These are phyloP conservation scores for Neurospora pannonica DNA, from an alignment of 495 filamentous ascomycete species.

Conservation along the genomic window DNA sequence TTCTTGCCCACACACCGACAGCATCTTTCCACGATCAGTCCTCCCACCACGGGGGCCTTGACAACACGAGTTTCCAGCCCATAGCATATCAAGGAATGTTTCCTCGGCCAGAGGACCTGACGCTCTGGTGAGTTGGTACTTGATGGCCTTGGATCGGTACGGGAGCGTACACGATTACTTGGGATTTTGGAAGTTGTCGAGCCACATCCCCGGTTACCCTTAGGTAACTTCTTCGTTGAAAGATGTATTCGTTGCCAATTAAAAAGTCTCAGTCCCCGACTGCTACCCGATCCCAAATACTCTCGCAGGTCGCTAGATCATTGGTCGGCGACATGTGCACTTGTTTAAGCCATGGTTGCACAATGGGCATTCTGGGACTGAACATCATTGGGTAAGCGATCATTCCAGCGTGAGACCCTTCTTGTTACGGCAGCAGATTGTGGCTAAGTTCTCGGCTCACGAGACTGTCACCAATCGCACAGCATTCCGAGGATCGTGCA, in stretches of 20 bases:
- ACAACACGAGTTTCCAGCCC: neutral
- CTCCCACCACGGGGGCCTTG: neutral
- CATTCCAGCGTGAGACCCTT: too few relatives aligned
- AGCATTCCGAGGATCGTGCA: too few relatives aligned
- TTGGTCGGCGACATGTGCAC: too few relatives aligned
- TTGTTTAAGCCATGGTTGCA: too few relatives aligned
- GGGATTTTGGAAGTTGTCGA: neutral
- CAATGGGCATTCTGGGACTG: too few relatives aligned
- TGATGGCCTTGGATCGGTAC: neutral
- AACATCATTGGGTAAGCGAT: too few relatives aligned
- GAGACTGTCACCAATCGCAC: too few relatives aligned
- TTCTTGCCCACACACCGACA: neutral
- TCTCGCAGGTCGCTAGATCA: too few relatives aligned
- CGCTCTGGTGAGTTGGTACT: neutral
- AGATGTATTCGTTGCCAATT: neutral
- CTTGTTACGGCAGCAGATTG: too few relatives aligned
- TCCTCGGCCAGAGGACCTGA: neutral
- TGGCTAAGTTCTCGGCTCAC: too few relatives aligned
- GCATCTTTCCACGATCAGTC: neutral
- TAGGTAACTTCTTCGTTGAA: neutral
- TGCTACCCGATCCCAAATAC: too few relatives aligned
- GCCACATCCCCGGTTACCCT: neutral
- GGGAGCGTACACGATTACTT: neutral
- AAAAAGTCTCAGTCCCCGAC: too few relatives aligned
- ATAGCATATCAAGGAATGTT: neutral